Base-by-base conservation (phyloP, 352 stramenopile genomes). In the Globisporangium ultimum region DNA sequence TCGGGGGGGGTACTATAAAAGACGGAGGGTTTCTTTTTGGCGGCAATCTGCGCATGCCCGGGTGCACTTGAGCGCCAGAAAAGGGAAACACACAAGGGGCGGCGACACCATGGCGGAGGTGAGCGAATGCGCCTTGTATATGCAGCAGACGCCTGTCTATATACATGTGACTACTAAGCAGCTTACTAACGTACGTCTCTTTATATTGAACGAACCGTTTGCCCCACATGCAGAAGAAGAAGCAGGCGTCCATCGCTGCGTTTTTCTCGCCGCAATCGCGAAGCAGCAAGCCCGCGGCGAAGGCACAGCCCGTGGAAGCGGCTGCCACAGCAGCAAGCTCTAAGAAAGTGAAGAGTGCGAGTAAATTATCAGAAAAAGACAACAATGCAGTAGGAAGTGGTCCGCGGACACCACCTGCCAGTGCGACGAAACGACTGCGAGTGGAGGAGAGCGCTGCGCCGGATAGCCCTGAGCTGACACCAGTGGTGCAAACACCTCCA, bases 251-350 rank as follows among this genome's bases (percentile, higher is more conserved):
- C 12, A 89, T 95, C 64, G 74, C 77, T 43, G 64, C 80, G 55
- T 95, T 93, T 62, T 95, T 95, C 64, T 89, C 85, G 45, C 85
- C 85, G 12, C 78, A 77, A 21, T 59, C 49, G 24, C 63, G 62
- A 12, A 66, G 66, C 66, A 55, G 42, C 32, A 59, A 61, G 10
- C 42, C 67, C 28, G 54, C 52, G 11, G 43, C 36, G 17, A 51
- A 58, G 41, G 28, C 24, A 58, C 60, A 21, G 22, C 14, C 17
- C 9, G 21, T n/a, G 11, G 21, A 46, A 13, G 22, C 60, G n/a
- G 47, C 51, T 6, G 11, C 47, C 20, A 42, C 18, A n/a, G 41
- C 4, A 8, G 40, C 40, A 45, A 45, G 41, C 49, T 38, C 54
- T 52, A 64, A 67, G 40, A 40, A 49, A 10, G 28, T 10, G 17